Evolutionary conservation across 768 basidiomycete genomes (phyloP), one percentile per base, ranked within the genome.

Genomic region (Leccinellum luteum): DNA sequence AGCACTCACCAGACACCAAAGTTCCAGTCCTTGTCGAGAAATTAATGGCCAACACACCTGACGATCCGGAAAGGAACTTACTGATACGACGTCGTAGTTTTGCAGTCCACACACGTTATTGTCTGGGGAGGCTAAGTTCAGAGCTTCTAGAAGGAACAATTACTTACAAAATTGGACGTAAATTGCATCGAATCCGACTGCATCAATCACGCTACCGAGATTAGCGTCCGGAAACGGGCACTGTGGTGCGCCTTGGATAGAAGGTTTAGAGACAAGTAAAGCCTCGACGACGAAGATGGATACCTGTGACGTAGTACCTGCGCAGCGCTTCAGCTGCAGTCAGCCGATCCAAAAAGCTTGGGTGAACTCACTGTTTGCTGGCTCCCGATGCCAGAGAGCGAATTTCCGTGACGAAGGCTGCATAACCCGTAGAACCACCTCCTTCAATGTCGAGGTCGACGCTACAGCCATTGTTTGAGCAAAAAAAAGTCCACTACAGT

Each of bases 401-500:
- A 13, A 65, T 69, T 54, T 67, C 49, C 9, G 57, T 71, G 34
- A 69, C 57, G 12, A 86, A 86, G 2, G 81, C 75, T 4, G 72
- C 73, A 62, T 84, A 86, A 35, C 78, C 73, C 6, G 71, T 67
- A 23, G 77, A 77, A 17, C 74, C 69, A 17, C 88, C 88, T n/a
- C 84, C 81, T 71, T 90, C 88, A 60, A 91, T 87, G 66, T 90
- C 89, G 31, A 91, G 76, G 68, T 91, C 89, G 60, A 89, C 71
- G 28, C 82, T 84, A 54, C 6, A 23, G n/a, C 3, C 19, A 6
- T 51, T 3, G 58, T 45, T 10, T 57, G 32, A 63, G 32, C 23
- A 53, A 12, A 12, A 30, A 43, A 31, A 6, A 2, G 13, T 4
- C 38, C 8, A 15, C 10, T 50, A 21, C 41, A n/a, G 48, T 6